A percentile compares a stretch with the other conserved stretches of the same genome.
These are phyloP conservation scores for Coemansia umbellata DNA, from an alignment of 192 early-diverging fungal species.

Conservation along the genomic window DNA sequence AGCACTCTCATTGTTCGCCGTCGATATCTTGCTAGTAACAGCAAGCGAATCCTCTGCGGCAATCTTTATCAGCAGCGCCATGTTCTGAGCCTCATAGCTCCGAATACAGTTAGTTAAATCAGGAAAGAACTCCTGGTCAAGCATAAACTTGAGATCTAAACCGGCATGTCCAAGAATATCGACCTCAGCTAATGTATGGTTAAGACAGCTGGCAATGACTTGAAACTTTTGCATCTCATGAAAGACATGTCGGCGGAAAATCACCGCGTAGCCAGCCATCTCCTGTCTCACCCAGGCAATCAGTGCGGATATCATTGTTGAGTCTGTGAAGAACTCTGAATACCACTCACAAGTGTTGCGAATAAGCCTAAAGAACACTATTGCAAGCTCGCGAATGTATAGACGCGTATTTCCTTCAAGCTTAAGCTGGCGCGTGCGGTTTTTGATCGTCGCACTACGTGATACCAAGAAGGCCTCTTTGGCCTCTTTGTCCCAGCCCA, in stretches of 20 bases:
- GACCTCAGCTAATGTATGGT: constrained; percentile 71
- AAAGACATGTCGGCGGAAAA: constrained; percentile 91
- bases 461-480: constrained; percentile 82
- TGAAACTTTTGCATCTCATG: constrained; percentile 68
- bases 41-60: constrained; percentile 67
- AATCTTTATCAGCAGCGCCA: constrained; percentile 61
- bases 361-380: constrained; percentile 86
- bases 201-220: constrained; percentile 81
- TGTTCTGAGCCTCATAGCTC: constrained; percentile 60
- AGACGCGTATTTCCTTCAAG: constrained; percentile 84
- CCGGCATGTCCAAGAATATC: constrained; percentile 78
- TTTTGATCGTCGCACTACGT: constrained; percentile 71
- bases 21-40: constrained; percentile 52
- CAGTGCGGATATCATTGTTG: constrained; percentile 87
- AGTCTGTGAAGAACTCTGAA: constrained; percentile 78
- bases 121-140: constrained; percentile 74
- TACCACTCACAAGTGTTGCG: constrained; percentile 98
- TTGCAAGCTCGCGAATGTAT: constrained; percentile 81
- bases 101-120: constrained; percentile 70
- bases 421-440: constrained; percentile 63
- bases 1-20: constrained; percentile 10
- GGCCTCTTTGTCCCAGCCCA: constrained; percentile 63
- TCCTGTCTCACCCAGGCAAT: constrained; percentile 90
- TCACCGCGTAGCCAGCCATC: constrained; percentile 76
- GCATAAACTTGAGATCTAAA: constrained; percentile 77